Base-by-base conservation (phyloP, 1,139 yeast genomes). In the Chernovozyma sophiae-reginae region DNA sequence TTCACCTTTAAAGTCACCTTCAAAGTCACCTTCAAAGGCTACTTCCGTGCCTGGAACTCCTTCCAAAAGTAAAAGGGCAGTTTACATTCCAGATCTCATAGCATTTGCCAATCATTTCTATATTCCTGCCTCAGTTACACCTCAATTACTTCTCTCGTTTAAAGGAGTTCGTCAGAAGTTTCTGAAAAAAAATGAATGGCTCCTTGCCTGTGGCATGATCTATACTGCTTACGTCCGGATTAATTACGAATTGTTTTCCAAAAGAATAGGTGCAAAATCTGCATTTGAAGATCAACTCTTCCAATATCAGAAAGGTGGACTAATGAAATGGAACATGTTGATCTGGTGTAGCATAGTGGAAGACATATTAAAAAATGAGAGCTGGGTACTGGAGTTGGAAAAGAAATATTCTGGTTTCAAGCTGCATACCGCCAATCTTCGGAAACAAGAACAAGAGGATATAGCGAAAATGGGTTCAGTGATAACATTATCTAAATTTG, bases 131-230 rank as follows among this genome's bases (percentile, higher is more conserved):
- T 64, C 68, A 1, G 60, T 74, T 4, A 75, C 86, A 0, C 63
- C 66, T 23, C 57, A 63, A 30, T 64, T 83, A 41, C 45, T 81
- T 11, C 70, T 68, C 27, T 72, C 80, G 0, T 81, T 73, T 45
- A 58, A 68, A 27, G 57, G 64, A 2, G 77, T 77, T 45, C 67
- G 72, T 30, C 69, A 72, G 34, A 75, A 77, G 45, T 72, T 81
- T 36, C 48, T 52, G 14, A 69, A 66, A 44, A 73, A 74, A 34
- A 77, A 74, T 39, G 82, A 81, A 31, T 82, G 89, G 86, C 76
- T 79, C 13, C 55, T 82, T 22, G 76, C 82, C 1, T 79, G 86
- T 53, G 90, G 89, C 0, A 54, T 82, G 43, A 66, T 81, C 1
- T 67, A 81, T 30, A 73, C 81, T 5, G 79, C 81, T 12, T 79